phyloP scores from a whole-genome alignment of 371 early-diverging fungal genomes.

The Parasitella parasitica region DNA sequence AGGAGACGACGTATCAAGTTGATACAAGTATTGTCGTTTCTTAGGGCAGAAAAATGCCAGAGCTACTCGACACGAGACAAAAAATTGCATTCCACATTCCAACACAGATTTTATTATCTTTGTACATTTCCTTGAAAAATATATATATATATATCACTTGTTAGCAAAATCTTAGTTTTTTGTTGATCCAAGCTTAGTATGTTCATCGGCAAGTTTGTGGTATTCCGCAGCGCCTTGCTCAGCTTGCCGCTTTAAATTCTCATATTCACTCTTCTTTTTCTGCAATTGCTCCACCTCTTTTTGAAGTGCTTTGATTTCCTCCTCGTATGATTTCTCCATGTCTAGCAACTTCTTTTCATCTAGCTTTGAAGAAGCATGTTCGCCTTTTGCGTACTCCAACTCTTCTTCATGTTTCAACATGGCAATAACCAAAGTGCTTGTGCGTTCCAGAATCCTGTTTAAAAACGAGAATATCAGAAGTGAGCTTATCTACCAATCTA shows the following conservation, averaged over 20 bases:
- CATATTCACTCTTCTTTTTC: slow-evolving; percentile 61
- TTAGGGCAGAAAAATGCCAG: not conserved
- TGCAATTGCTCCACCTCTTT: slow-evolving; percentile 55
- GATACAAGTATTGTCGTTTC: slow-evolving; percentile 31
- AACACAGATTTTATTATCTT: not conserved
- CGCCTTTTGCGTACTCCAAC: slow-evolving; percentile 53
- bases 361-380: slow-evolving; percentile 37
- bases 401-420: slow-evolving; percentile 70
- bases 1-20: slow-evolving; percentile 41
- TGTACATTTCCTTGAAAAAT: not conserved
- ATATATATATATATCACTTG: not conserved
- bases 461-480: not conserved
- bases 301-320: slow-evolving; percentile 29
- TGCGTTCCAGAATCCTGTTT: slow-evolving; percentile 70
- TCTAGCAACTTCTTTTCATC: slow-evolving; percentile 34
- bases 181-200: slow-evolving; percentile 9
- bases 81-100: not conserved
- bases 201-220: slow-evolving; percentile 72
- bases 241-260: slow-evolving; percentile 78
- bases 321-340: slow-evolving; percentile 33
- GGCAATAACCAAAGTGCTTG: slow-evolving; percentile 70
- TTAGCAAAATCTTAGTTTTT: too few relatives aligned
- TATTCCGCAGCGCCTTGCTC: slow-evolving; percentile 71
- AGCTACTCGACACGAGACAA: not conserved
- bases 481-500: not conserved